Evolutionary conservation across 495 filamentous ascomycete species (phyloP), one percentile per base, ranked within the genome.

Genomic region (Penicillium taxi): DNA sequence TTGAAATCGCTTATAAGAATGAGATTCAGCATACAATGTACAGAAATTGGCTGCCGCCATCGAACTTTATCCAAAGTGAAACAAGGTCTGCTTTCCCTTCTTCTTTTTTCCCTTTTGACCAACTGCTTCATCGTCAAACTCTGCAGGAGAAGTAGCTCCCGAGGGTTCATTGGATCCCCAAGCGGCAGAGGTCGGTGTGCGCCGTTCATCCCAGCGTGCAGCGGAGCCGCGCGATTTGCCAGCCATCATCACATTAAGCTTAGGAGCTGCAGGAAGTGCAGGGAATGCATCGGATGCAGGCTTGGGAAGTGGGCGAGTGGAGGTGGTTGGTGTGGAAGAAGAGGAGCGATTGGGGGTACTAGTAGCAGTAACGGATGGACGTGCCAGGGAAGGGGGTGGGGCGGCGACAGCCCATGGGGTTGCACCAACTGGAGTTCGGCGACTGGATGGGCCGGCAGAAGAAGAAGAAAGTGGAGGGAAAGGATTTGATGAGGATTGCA

Each of bases 31-130:
- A n/a, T n/a, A n/a, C n/a, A n/a, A n/a, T n/a, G n/a, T n/a, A n/a
- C n/a, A n/a, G n/a, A n/a, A n/a, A n/a, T n/a, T n/a, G n/a, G n/a
- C n/a, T n/a, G n/a, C n/a, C n/a, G n/a, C n/a, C n/a, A n/a, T n/a
- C n/a, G n/a, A n/a, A n/a, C n/a, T n/a, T 56, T 41, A 75, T 31
- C 72, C 72, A 48, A 74, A 72, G 42, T 74, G 69, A 52, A 70
- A 72, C 34, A 89, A 58, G 3, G 83, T 79, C 61, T 90, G 82
- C 64, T 90, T 90, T 58, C 86, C 83, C 43, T 75, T 78, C 61
- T 85, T 81, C 42, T 80, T 87, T 11, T 82, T 81, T 37, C 84
- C 84, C 59, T 76, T 80, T 58, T 82, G 84, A 0, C 73, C 72
- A 8, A 51, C 24, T 49, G 61, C 5, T 1, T 61, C 59, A 7